These are phyloP conservation scores for Quercus variabilis DNA, from an alignment of 306 rosid genomes.

Conservation along the genomic window DNA sequence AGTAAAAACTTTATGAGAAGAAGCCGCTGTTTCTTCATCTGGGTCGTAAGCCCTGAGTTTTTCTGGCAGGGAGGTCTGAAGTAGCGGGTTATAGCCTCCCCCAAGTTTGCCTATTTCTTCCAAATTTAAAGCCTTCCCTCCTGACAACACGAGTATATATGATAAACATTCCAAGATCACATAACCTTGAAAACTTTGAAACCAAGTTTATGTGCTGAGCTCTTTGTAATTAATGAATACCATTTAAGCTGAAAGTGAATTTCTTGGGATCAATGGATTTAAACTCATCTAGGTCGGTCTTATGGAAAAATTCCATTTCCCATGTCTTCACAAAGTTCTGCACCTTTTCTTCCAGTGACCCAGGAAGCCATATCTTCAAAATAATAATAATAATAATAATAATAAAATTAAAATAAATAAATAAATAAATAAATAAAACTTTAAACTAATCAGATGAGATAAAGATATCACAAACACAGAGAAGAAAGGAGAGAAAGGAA, in stretches of 20 bases:
- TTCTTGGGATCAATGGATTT: constrained; percentile 45
- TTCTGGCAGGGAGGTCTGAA: constrained; percentile 54
- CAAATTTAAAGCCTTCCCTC: constrained; percentile 34
- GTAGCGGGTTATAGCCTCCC: constrained; percentile 55
- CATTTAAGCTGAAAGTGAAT: constrained; percentile 49
- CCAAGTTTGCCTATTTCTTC: constrained; percentile 50
- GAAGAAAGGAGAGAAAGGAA: background rate
- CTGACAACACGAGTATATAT: constrained; percentile 13
- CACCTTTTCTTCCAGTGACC: constrained; percentile 57
- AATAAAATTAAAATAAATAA: too few species aligned
- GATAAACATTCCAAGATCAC: background rate
- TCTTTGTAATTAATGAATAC: constrained; percentile 9
- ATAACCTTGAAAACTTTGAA: background rate
- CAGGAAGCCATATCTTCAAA: constrained; percentile 57
- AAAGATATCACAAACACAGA: background rate
- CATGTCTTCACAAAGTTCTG: constrained; percentile 54
- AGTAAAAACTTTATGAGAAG: constrained; percentile 43
- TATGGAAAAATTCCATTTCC: constrained; percentile 63
- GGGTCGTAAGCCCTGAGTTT: constrained; percentile 46
- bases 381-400: too few species aligned
- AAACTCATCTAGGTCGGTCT: constrained; percentile 27
- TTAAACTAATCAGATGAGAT: background rate
- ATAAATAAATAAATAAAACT: background rate
- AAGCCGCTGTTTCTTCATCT: constrained; percentile 44
- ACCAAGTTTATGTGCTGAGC: too few species aligned